Conservation (phyloP, 2,329 filamentous ascomycete genomes). For the Emergomyces orientalis region DNA sequence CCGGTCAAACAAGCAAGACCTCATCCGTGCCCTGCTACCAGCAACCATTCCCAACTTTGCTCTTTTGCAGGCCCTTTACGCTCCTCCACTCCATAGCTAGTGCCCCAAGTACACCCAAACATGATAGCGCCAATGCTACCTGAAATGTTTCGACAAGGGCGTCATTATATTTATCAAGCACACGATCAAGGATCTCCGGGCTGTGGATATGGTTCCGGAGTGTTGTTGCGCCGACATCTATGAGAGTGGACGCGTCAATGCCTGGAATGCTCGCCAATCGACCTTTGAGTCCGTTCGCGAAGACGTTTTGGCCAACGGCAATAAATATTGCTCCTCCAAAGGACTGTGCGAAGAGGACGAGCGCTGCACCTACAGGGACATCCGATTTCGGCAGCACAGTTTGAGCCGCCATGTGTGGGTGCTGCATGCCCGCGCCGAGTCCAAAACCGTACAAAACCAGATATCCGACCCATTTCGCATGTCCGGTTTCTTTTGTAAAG, state of each 20-base stretch:
- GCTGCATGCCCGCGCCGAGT: conserved; percentile 20
- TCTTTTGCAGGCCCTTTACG: conserved; percentile 49
- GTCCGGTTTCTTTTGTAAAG: conserved; percentile 18
- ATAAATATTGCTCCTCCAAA: conserved; percentile 18
- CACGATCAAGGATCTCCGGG: conserved; percentile 40
- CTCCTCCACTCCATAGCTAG: conserved; percentile 54
- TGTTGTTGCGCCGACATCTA: conserved; percentile 47
- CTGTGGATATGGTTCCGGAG: conserved; percentile 46
- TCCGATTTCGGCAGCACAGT: conserved; percentile 15
- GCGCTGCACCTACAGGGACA: conserved; percentile 15
- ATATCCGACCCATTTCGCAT: conserved; percentile 22
- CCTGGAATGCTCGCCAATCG: conserved; percentile 23
- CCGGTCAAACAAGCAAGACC: not conserved
- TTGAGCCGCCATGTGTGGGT: conserved; percentile 15
- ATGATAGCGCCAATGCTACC: conserved; percentile 48
- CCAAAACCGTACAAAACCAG: conserved; percentile 21
- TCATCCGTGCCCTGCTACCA: too few species aligned
- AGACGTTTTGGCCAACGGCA: conserved; percentile 17
- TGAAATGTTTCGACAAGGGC: conserved; percentile 51
- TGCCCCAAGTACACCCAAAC: conserved; percentile 47
- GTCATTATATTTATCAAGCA: conserved; percentile 55
- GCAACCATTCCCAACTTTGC: not conserved
- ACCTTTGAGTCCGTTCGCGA: conserved; percentile 15
- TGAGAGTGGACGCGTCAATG: conserved; percentile 36
- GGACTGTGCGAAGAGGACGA: conserved; percentile 18